phyloP scores from a whole-genome alignment of 805 yeast genomes.

The Nakazawaea laoshanensis region DNA sequence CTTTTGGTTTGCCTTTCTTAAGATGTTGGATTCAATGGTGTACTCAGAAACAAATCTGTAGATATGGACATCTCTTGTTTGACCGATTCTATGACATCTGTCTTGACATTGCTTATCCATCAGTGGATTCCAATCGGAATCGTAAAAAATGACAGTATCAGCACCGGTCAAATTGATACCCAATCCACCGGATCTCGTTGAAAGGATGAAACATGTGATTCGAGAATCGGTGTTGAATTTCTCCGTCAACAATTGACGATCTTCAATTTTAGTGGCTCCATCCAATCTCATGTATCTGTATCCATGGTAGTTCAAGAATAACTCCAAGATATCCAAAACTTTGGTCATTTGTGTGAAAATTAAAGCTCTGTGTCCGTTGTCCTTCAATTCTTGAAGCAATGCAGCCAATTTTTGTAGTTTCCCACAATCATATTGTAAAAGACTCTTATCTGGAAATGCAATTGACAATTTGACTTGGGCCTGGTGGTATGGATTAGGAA shows the following conservation, averaged over 20 bases:
- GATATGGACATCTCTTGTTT: constrained; percentile 94
- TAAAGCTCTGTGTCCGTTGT: constrained; percentile 86
- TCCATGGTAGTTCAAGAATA: constrained; percentile 89
- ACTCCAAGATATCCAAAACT: constrained; percentile 88
- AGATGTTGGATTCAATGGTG: constrained; percentile 92
- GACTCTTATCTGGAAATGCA: constrained; percentile 92
- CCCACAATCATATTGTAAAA: constrained; percentile 94
- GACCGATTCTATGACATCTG: constrained; percentile 98
- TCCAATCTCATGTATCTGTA: constrained; percentile 90
- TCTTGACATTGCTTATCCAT: constrained; percentile 99
- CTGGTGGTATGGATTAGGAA: constrained; percentile 58
- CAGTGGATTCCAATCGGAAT: constrained; percentile 99
- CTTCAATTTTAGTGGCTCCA: constrained; percentile 96
- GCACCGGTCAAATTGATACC: constrained; percentile 98
- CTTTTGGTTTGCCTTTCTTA: constrained; percentile 91
- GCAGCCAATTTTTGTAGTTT: constrained; percentile 80
- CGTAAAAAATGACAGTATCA: constrained; percentile 96
- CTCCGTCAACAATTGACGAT: constrained; percentile 90
- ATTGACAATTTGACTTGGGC: constrained; percentile 81
- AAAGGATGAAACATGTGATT: constrained; percentile 84
- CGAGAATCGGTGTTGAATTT: constrained; percentile 80
- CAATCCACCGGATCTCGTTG: constrained; percentile 96
- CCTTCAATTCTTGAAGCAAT: constrained; percentile 66
- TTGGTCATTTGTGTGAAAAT: constrained; percentile 98
- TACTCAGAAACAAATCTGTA: constrained; percentile 93